Evolutionary conservation across 169 alveolate species (phyloP).

Genomic region (Plasmodium sp.): DNA sequence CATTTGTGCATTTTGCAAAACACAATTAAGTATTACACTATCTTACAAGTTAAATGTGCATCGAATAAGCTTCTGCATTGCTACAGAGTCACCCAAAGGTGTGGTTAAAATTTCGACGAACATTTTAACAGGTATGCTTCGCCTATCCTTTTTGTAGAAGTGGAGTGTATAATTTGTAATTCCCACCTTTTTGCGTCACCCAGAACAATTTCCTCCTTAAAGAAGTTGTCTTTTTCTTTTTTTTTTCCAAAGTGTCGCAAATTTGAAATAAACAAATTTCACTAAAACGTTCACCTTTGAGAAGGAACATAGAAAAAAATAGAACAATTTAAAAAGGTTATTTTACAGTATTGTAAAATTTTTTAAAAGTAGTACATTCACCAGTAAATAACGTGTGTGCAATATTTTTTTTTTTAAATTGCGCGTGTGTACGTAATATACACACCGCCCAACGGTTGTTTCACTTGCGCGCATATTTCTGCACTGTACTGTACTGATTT

Average conservation of each 20-base stretch:
- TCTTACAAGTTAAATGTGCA: neutral
- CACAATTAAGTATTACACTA: neutral
- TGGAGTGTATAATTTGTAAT: neutral
- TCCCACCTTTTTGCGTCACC: neutral
- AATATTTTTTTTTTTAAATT: neutral
- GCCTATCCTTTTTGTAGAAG: neutral
- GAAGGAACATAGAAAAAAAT: neutral
- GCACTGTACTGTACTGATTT: neutral
- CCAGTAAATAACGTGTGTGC: neutral
- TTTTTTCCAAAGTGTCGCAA: neutral
- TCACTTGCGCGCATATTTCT: neutral
- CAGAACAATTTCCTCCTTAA: neutral
- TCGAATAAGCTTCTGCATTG: neutral
- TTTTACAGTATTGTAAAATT: neutral
- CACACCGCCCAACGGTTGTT: neutral
- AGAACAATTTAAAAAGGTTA: neutral
- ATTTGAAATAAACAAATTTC: neutral
- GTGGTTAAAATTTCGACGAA: neutral
- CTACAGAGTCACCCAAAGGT: neutral
- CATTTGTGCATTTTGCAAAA: neutral
- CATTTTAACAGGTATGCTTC: neutral
- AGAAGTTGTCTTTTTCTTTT: neutral
- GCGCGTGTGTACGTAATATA: neutral
- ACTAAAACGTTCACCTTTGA: neutral
- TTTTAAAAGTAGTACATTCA: neutral